Evolutionary conservation across 129 eudicot species (phyloP).

Genomic region (Ambrosia trifida): DNA sequence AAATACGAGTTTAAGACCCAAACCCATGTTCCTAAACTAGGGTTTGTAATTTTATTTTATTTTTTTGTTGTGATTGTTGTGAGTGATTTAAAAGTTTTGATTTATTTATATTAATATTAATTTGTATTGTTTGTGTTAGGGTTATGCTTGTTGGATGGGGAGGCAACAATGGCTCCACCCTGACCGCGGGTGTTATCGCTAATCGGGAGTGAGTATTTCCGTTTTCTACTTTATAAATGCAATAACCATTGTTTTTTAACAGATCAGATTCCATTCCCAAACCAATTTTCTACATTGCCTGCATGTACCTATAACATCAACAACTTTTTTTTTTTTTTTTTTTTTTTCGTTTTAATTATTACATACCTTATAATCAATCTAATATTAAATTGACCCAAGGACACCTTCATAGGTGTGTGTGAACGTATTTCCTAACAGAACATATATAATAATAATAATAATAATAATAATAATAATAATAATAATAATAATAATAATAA

Average conservation of each 20-base stretch:
- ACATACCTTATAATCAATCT: too few relatives aligned
- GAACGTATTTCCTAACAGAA: too few relatives aligned
- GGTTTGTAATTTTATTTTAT: conserved; percentile 38
- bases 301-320: neutral
- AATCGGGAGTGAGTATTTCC: conserved; percentile 75
- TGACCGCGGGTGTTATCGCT: conserved; percentile 93
- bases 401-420: too few relatives aligned
- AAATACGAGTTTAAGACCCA: conserved; percentile 91
- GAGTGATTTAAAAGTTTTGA: neutral
- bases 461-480: too few relatives aligned
- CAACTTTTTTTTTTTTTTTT: too few relatives aligned
- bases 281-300: neutral
- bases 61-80: neutral
- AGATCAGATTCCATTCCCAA: conserved; percentile 12
- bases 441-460: too few relatives aligned
- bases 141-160: conserved; percentile 99
- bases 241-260: neutral
- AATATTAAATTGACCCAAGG: too few relatives aligned
- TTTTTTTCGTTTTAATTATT: too few relatives aligned
- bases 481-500: too few relatives aligned
- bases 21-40: conserved; percentile 82
- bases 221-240: neutral
- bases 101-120: too few relatives aligned
- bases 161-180: conserved; percentile 97
- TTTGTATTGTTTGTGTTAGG: conserved; percentile 34